Conservation (phyloP, 495 filamentous ascomycete genomes). For the Talaromyces proteolyticus region DNA sequence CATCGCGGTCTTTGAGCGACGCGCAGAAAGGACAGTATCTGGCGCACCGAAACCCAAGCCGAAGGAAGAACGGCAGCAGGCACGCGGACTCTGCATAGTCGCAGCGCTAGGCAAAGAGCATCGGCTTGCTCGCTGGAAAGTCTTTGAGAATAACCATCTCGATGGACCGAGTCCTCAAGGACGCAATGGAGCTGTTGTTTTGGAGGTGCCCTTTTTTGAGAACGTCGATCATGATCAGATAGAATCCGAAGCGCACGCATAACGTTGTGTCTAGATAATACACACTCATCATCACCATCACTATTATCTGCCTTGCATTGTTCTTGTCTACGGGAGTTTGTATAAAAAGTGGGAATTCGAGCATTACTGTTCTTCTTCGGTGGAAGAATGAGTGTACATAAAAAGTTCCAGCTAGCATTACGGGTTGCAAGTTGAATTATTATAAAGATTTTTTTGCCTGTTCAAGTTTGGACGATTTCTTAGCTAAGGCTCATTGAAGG, state of each 20-base stretch:
- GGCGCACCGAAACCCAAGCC: slow-evolving; percentile 17
- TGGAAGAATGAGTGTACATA: too few species aligned
- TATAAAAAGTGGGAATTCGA: too few species aligned
- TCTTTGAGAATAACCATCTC: slow-evolving; percentile 33
- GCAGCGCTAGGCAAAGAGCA: slow-evolving; percentile 83
- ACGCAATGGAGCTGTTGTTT: slow-evolving; percentile 72
- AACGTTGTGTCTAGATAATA: too few species aligned
- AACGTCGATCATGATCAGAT: slow-evolving; percentile 7
- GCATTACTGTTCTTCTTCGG: too few species aligned
- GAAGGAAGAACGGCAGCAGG: slow-evolving; percentile 53
- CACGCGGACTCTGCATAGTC: slow-evolving; percentile 71
- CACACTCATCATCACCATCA: too few species aligned
- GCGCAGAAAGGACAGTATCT: slow-evolving; percentile 24
- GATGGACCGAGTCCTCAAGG: slow-evolving; percentile 47
- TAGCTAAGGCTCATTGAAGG: too few species aligned
- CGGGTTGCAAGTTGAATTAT: too few species aligned
- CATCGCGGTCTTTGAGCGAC: slow-evolving; percentile 72
- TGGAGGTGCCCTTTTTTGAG: slow-evolving; percentile 59
- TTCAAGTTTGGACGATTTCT: too few species aligned
- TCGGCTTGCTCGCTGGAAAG: slow-evolving; percentile 71
- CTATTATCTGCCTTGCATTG: too few species aligned
- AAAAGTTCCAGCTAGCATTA: too few species aligned
- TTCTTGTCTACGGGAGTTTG: too few species aligned
- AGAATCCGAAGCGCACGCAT: slow-evolving; percentile 1
- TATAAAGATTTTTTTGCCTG: too few species aligned